Evolutionary conservation across 345 rosid species (phyloP).

Genomic region (Cardamine resedifolia): DNA sequence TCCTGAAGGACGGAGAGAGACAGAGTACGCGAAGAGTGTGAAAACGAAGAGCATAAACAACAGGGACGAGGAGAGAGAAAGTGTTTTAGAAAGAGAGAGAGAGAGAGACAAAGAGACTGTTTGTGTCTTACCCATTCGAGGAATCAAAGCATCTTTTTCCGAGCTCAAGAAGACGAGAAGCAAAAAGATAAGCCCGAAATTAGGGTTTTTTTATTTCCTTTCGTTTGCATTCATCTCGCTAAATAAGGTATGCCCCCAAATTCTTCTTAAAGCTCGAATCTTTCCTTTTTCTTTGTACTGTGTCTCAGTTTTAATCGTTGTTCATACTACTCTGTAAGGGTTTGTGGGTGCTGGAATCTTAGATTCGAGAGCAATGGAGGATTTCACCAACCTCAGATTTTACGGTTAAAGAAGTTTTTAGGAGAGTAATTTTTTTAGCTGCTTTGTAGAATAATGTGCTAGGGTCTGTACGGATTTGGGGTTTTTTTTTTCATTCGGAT

Average conservation of each 20-base stretch:
- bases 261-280: constrained; percentile 20
- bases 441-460: constrained; percentile 26
- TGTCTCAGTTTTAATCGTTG: constrained; percentile 14
- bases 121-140: constrained; percentile 45
- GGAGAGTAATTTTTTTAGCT: constrained; percentile 4
- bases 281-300: neutral
- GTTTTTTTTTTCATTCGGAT: neutral
- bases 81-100: constrained; percentile 23
- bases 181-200: constrained; percentile 28
- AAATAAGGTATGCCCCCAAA: constrained; percentile 39
- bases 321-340: constrained; percentile 22
- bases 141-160: constrained; percentile 67
- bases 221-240: constrained; percentile 23
- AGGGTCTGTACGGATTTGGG: constrained; percentile 31
- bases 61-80: constrained; percentile 42
- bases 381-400: constrained; percentile 20
- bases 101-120: constrained; percentile 29
- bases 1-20: constrained; percentile 38
- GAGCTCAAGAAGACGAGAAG: constrained; percentile 33
- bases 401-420: constrained; percentile 2
- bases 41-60: constrained; percentile 43
- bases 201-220: constrained; percentile 33
- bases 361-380: constrained; percentile 27
- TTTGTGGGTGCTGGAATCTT: constrained; percentile 33
- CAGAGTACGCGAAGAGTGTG: constrained; percentile 37